Evolutionary conservation across 1,139 yeast genomes (phyloP), one percentile per base, ranked within the genome.

Genomic region (Geotrichum europaeum): DNA sequence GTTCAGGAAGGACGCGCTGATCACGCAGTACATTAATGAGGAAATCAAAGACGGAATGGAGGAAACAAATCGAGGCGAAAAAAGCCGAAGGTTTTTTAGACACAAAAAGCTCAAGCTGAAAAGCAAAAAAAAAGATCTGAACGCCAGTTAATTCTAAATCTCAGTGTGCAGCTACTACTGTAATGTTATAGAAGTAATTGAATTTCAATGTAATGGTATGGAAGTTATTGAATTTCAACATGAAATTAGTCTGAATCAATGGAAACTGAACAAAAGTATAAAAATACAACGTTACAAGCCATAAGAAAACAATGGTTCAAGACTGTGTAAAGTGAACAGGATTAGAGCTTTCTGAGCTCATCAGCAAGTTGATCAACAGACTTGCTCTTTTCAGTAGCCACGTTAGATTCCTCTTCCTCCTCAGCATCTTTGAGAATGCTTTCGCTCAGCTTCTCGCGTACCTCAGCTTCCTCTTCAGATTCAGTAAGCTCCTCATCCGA

Each of bases 401-500:
- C 75, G 28, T 72, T 70, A 32, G 61, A 34, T 24, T 58, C 79
- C 66, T 83, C 84, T 62, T 80, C 80, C 57, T 82, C 84, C 56
- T 78, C 81, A 28, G 58, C 63, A 43, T 60, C 59, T 30, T 49
- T 55, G 20, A 60, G 40, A 52, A 55, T 50, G 22, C 53, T 18
- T 61, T 79, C 80, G 62, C 76, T 80, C 52, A 78, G 79, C 62
- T 77, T 82, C 58, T 81, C 85, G 18, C 78, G 84, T 24, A 80
- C 87, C 5, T 83, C 88, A 15, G 84, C 91, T 4, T 82, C 87
- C 15, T 82, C 87, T 5, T 83, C 87, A 2, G 81, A 89, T 10
- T 84, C 89, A 36, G 85, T 94, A 64, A 88, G 96, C 61, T 87
- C 96, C 28, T 89, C 97, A 63, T 89, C 86, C 66, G 89, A 91